Percentiles rank a stretch among this genome's conserved stretches.
phyloP scores from a whole-genome alignment of 495 filamentous ascomycete genomes.

The Amphirosellinia nigrospora region DNA sequence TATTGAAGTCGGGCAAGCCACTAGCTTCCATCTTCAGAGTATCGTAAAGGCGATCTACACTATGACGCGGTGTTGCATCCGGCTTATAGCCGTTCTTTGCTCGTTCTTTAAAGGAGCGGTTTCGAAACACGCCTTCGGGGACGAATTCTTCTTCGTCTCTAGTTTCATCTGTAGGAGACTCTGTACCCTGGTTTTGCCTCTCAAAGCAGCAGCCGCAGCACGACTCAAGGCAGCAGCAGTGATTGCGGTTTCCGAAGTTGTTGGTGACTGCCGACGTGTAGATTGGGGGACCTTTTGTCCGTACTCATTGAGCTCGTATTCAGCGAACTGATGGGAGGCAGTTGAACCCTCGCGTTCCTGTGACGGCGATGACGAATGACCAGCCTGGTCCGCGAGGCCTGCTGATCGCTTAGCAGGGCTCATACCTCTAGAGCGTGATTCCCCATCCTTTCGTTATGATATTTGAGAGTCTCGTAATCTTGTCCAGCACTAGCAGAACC shows the following conservation, averaged over 20 bases:
- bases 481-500: conserved; percentile 47
- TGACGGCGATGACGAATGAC: conserved; percentile 34
- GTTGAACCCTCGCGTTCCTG: conserved; percentile 35
- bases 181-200: conserved; percentile 44
- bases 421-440: conserved; percentile 31
- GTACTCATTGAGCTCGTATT: conserved; percentile 62
- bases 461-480: conserved; percentile 43
- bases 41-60: conserved; percentile 68
- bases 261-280: conserved; percentile 51
- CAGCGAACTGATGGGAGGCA: conserved; percentile 41
- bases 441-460: conserved; percentile 46
- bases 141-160: conserved; percentile 34
- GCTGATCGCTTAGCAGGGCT: conserved; percentile 48
- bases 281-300: conserved; percentile 57
- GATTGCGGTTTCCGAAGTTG: conserved; percentile 57
- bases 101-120: conserved; percentile 63
- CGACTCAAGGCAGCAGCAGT: conserved; percentile 56
- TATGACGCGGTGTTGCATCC: conserved; percentile 77
- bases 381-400: conserved; percentile 39
- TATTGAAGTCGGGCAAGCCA: conserved; percentile 63
- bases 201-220: conserved; percentile 55
- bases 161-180: conserved; percentile 30
- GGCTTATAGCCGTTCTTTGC: conserved; percentile 53
- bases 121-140: conserved; percentile 49
- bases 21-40: conserved; percentile 66